phyloP scores from a whole-genome alignment of 768 basidiomycete genomes.

The Naganishia vishniacii region DNA sequence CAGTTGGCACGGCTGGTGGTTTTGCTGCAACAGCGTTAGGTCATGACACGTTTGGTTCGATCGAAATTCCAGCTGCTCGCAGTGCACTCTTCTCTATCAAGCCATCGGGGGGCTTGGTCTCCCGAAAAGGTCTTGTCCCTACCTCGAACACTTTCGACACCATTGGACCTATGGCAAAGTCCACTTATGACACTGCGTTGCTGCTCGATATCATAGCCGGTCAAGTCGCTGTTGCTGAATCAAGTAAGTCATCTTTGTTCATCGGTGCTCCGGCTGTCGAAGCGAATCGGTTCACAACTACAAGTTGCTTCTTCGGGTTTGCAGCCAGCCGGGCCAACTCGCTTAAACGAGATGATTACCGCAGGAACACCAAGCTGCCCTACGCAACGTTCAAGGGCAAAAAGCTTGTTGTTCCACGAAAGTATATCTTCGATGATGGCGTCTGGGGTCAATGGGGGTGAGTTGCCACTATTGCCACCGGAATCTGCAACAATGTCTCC shows the following conservation, averaged over 20 bases:
- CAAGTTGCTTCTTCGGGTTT: too few species aligned
- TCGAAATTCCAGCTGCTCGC: conserved; percentile 31
- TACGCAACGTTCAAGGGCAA: conserved; percentile 29
- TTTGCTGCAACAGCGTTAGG: conserved; percentile 36
- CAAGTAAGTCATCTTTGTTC: too few species aligned
- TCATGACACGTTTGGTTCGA: conserved; percentile 34
- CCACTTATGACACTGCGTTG: conserved; percentile 20
- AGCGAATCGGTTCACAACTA: too few species aligned
- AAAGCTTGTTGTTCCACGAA: conserved; percentile 32
- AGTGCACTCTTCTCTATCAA: conserved; percentile 40
- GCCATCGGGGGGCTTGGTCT: conserved; percentile 28
- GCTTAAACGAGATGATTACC: conserved; percentile 25
- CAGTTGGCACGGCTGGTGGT: conserved; percentile 35
- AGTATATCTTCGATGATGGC: conserved; percentile 29
- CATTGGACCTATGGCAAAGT: conserved; percentile 22
- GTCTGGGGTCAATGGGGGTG: too few species aligned
- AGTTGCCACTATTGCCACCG: too few species aligned
- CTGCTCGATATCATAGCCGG: conserved; percentile 24
- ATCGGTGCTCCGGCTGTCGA: too few species aligned
- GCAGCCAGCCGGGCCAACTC: conserved; percentile 24
- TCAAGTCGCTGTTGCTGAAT: conserved; percentile 27
- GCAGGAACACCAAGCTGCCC: conserved; percentile 25
- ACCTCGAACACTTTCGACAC: conserved; percentile 6
- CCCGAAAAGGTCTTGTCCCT: conserved; percentile 14
- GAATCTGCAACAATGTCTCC: conserved; percentile 14